Evolutionary conservation across 1,284 basidiomycete genomes (phyloP).

Genomic region (Leccinum ponderosum): DNA sequence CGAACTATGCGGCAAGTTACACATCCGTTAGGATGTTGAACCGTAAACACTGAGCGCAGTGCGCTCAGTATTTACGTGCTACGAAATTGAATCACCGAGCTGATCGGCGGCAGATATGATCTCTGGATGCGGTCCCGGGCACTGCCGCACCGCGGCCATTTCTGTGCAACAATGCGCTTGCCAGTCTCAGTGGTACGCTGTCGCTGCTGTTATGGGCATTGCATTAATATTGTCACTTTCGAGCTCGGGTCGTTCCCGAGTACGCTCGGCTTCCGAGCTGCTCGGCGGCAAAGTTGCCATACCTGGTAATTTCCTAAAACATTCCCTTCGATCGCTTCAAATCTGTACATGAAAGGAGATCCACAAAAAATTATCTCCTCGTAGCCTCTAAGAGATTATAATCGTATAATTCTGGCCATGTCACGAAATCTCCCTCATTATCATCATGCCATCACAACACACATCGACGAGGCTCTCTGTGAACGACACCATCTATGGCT

Average conservation of each 20-base stretch:
- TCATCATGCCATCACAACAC: background rate
- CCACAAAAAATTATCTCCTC: slow-evolving; percentile 1
- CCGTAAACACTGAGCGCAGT: no score
- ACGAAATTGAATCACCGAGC: background rate
- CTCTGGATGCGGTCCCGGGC: background rate
- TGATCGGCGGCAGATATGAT: background rate
- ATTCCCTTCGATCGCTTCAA: background rate
- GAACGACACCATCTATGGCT: slow-evolving; percentile 19
- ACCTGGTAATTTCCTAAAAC: slow-evolving; percentile 1
- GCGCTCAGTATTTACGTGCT: no score
- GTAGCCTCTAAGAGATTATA: background rate
- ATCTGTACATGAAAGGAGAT: background rate
- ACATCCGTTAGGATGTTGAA: background rate
- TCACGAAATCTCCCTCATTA: background rate
- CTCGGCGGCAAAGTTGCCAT: slow-evolving; percentile 17
- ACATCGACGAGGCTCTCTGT: background rate
- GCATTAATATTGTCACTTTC: background rate
- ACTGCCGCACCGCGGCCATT: background rate
- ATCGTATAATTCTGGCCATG: background rate
- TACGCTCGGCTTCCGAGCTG: slow-evolving; percentile 1
- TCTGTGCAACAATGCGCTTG: background rate
- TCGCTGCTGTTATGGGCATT: background rate
- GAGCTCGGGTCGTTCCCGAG: slow-evolving; percentile 2
- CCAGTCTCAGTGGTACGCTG: background rate
- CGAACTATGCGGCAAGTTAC: background rate